A percentile compares a stretch with the other conserved stretches of the same genome.
phyloP scores from a whole-genome alignment of 768 basidiomycete genomes.

The Cyclocybe cylindracea region DNA sequence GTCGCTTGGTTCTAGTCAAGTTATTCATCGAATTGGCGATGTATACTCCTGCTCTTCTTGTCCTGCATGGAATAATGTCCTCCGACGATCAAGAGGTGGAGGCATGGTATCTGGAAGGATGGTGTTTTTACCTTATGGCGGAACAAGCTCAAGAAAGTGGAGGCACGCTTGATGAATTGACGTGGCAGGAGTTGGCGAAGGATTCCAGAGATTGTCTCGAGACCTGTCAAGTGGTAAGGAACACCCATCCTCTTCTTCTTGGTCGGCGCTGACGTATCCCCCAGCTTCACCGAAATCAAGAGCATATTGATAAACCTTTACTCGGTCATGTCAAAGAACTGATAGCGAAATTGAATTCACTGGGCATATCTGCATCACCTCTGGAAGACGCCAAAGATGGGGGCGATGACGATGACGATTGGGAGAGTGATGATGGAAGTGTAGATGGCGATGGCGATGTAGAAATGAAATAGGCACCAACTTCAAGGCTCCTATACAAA shows the following conservation, averaged over 20 bases:
- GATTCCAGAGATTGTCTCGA: constrained; percentile 83
- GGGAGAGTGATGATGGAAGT: constrained; percentile 65
- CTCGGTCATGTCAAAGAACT: constrained; percentile 78
- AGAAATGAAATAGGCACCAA: constrained; percentile 49
- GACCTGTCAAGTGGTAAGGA: constrained; percentile 74
- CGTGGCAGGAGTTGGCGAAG: constrained; percentile 76
- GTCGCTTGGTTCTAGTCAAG: constrained; percentile 74
- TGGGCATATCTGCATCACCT: constrained; percentile 66
- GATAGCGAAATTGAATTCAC: constrained; percentile 60
- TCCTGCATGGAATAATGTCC: constrained; percentile 78
- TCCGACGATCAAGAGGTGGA: constrained; percentile 86
- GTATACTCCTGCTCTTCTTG: constrained; percentile 70
- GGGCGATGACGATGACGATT: constrained; percentile 61
- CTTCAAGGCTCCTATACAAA: neutral
- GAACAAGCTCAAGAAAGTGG: constrained; percentile 66
- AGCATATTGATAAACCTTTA: constrained; percentile 75
- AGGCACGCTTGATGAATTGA: constrained; percentile 50
- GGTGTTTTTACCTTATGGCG: constrained; percentile 87
- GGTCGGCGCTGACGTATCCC: constrained; percentile 2
- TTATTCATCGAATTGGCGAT: constrained; percentile 77
- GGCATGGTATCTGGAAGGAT: constrained; percentile 94
- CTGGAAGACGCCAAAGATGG: constrained; percentile 56
- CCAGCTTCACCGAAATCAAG: constrained; percentile 66
- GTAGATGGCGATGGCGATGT: constrained; percentile 59
- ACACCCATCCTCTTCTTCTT: neutral